Evolutionary conservation across 345 rosid genomes (phyloP).

Genomic region (Euphorbia pulcherrima): DNA sequence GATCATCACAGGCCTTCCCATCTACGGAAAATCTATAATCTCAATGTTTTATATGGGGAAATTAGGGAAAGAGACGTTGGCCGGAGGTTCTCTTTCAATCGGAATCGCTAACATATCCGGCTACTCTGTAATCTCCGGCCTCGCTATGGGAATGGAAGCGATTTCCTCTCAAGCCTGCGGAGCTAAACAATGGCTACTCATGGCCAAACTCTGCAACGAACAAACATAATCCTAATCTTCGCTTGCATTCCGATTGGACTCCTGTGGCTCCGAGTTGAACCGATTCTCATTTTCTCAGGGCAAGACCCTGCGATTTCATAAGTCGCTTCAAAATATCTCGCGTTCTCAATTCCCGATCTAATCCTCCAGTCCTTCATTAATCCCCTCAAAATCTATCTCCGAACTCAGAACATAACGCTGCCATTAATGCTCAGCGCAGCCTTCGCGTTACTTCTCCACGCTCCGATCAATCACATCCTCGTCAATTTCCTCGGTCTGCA

Average conservation of each 20-base stretch:
- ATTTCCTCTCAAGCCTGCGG: slow-evolving; percentile 60
- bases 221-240: slow-evolving; percentile 36
- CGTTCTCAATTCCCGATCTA: slow-evolving; percentile 48
- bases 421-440: slow-evolving; percentile 48
- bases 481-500: slow-evolving; percentile 31
- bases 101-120: slow-evolving; percentile 53
- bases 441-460: slow-evolving; percentile 41
- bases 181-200: slow-evolving; percentile 45
- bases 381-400: slow-evolving; percentile 45
- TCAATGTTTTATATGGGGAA: slow-evolving; percentile 53
- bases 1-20: slow-evolving; percentile 48
- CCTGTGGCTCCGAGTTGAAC: slow-evolving; percentile 45
- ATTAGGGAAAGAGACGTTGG: slow-evolving; percentile 47
- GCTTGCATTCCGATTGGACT: slow-evolving; percentile 47
- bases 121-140: slow-evolving; percentile 50
- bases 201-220: slow-evolving; percentile 54
- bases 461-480: slow-evolving; percentile 40
- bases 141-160: slow-evolving; percentile 55
- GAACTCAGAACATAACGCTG: slow-evolving; percentile 49
- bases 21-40: slow-evolving; percentile 41
- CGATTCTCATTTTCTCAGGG: slow-evolving; percentile 35
- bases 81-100: slow-evolving; percentile 53
- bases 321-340: slow-evolving; percentile 38
- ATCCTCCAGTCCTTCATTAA: slow-evolving; percentile 41
- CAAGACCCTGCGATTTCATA: slow-evolving; percentile 48